phyloP scores from a whole-genome alignment of 148 eudicot species.

The Nepenthes gracilis region DNA sequence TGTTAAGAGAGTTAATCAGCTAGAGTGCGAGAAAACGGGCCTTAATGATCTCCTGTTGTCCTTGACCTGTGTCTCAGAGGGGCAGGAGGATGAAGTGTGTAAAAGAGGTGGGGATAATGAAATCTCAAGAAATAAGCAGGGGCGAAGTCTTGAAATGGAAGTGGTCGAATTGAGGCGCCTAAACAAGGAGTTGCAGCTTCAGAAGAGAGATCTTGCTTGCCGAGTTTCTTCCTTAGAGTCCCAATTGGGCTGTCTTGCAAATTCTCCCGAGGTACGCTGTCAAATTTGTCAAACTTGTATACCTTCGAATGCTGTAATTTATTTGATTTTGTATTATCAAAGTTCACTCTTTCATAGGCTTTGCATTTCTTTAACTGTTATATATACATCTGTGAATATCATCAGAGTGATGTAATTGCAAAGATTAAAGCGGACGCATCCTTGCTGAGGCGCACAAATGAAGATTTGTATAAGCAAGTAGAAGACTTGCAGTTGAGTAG shows the following conservation, averaged over 20 bases:
- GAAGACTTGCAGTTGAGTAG: conserved; percentile 71
- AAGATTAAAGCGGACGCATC: conserved; percentile 66
- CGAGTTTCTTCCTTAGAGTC: conserved; percentile 55
- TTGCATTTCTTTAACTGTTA: not conserved
- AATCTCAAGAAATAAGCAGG: conserved; percentile 2
- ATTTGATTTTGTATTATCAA: not conserved
- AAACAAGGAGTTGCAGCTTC: conserved; percentile 71
- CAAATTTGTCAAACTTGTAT: conserved; percentile 1
- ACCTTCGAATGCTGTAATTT: not conserved
- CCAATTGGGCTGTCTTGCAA: conserved; percentile 27
- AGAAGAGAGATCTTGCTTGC: conserved; percentile 58
- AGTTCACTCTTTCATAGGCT: not conserved
- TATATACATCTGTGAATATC: not conserved
- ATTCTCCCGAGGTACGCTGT: conserved; percentile 42
- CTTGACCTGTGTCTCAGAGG: conserved; percentile 16
- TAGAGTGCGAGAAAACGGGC: conserved; percentile 34
- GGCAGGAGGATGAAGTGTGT: conserved; percentile 7
- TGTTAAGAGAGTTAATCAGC: conserved; percentile 21
- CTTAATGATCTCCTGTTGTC: conserved; percentile 21
- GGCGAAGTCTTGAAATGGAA: conserved; percentile 39
- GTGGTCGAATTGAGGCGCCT: conserved; percentile 56
- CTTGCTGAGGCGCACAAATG: conserved; percentile 45
- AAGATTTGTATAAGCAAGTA: conserved; percentile 71
- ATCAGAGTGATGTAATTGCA: conserved; percentile 38
- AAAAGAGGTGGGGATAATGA: conserved; percentile 6